Evolutionary conservation across 2,329 filamentous ascomycete species (phyloP).

Genomic region (Alternaria solani): DNA sequence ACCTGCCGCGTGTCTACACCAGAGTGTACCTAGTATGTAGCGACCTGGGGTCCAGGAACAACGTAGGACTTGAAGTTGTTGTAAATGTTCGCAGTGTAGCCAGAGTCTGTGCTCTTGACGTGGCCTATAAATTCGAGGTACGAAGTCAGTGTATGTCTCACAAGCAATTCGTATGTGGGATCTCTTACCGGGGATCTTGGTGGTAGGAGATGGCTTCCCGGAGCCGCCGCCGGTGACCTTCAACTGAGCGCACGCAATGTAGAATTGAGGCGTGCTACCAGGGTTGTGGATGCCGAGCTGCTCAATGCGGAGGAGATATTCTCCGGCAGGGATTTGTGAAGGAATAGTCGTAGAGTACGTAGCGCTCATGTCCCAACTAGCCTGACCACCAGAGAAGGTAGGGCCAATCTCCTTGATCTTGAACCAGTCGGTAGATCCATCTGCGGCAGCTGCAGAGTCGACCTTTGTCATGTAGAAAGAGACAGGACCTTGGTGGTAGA

Average conservation of each 20-base stretch:
- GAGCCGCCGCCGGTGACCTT: conserved; percentile 54
- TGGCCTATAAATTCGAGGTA: conserved; percentile 13
- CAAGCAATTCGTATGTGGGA: neutral
- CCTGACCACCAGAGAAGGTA: conserved; percentile 44
- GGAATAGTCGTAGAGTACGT: conserved; percentile 53
- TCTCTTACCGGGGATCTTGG: neutral
- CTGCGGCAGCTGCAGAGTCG: conserved; percentile 39
- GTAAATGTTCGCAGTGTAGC: conserved; percentile 52
- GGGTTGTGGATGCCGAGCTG: conserved; percentile 59
- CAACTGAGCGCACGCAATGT: conserved; percentile 57
- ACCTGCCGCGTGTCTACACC: neutral
- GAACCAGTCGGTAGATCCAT: conserved; percentile 51
- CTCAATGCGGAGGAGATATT: conserved; percentile 60
- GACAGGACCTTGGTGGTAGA: conserved; percentile 52
- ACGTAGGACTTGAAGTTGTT: conserved; percentile 48
- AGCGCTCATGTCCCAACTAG: conserved; percentile 45
- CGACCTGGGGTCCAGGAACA: conserved; percentile 49
- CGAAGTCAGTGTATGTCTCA: neutral
- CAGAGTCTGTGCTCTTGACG: conserved; percentile 45
- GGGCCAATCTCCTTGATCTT: conserved; percentile 53
- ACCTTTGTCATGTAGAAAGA: conserved; percentile 52
- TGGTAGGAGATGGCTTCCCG: neutral
- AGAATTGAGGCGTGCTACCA: conserved; percentile 35
- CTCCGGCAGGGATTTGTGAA: conserved; percentile 51
- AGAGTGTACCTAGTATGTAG: conserved; percentile 39